Conservation (phyloP, 345 rosid genomes). For the Bretschneidera sinensis region DNA sequence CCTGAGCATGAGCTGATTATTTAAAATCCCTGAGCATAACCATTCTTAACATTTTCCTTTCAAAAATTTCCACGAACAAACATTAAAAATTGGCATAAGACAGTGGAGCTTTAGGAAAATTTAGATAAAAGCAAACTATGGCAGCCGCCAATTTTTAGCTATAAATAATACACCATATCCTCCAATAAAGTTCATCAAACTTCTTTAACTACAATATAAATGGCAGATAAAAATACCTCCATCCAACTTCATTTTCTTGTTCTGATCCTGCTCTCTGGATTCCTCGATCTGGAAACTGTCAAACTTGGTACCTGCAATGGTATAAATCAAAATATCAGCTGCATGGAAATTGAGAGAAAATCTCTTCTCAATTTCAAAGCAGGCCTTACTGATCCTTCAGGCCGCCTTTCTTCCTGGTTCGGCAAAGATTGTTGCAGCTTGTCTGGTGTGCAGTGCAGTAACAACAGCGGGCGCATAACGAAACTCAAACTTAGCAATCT, state of each 20-base stretch:
- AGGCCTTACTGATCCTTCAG: no score
- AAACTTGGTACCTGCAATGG: constrained; percentile 3
- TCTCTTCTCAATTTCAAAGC: constrained; percentile 44
- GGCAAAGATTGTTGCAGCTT: constrained; percentile 49
- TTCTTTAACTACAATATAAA: neutral
- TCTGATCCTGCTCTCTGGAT: neutral
- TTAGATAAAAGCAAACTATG: no score
- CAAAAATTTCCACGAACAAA: neutral
- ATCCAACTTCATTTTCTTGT: neutral
- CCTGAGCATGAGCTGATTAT: no score
- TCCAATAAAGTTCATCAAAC: neutral
- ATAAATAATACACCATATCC: neutral
- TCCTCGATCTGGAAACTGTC: constrained; percentile 4
- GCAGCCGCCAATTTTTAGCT: no score
- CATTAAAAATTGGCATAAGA: no score
- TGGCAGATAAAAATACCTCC: neutral
- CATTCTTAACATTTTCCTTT: neutral
- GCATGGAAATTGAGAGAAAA: constrained; percentile 23
- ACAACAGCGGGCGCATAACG: constrained; percentile 23
- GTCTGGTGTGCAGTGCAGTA: constrained; percentile 37
- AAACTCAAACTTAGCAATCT: constrained; percentile 36
- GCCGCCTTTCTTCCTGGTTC: constrained; percentile 39
- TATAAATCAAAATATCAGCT: neutral
- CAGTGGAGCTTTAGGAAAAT: no score
- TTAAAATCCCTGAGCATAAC: no score